These are phyloP conservation scores for Lachnellula arida DNA, from an alignment of 2,329 filamentous ascomycete genomes.

Conservation along the genomic window DNA sequence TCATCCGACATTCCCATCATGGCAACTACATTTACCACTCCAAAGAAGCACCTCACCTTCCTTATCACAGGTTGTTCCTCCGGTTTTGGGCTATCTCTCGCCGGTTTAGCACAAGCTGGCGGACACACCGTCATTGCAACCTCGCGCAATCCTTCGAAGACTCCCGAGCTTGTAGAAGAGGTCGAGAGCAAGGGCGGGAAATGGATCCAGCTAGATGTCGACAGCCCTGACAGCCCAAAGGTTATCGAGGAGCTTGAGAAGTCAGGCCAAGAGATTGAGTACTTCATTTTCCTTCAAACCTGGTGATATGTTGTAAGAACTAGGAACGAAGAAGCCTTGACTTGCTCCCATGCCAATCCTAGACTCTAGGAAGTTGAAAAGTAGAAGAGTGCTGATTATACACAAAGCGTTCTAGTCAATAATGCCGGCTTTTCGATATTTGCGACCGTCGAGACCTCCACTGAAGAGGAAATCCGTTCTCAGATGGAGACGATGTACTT, in stretches of 20 bases:
- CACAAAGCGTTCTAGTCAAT: slow-evolving; percentile 12
- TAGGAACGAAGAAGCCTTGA: no score
- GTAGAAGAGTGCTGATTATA: no score
- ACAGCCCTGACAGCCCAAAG: not conserved
- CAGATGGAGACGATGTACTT: not conserved
- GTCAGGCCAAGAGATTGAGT: slow-evolving; percentile 10
- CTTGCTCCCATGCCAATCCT: no score
- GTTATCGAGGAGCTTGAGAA: slow-evolving; percentile 2
- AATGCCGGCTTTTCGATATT: slow-evolving; percentile 8
- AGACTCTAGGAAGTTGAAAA: no score
- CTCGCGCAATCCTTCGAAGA: slow-evolving; percentile 26
- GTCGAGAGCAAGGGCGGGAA: slow-evolving; percentile 19
- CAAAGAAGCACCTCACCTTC: no score
- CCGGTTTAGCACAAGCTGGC: not conserved
- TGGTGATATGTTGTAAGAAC: no score
- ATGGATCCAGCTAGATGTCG: slow-evolving; percentile 21
- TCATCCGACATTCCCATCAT: no score
- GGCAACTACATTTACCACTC: no score
- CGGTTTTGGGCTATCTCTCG: slow-evolving; percentile 1
- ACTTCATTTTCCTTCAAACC: no score
- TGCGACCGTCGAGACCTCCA: not conserved
- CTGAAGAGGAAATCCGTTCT: not conserved
- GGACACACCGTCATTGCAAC: slow-evolving; percentile 13
- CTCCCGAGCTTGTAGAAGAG: slow-evolving; percentile 20
- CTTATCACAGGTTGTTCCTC: no score